Evolutionary conservation across 306 rosid genomes (phyloP).

Genomic region (Biancaea sappan): DNA sequence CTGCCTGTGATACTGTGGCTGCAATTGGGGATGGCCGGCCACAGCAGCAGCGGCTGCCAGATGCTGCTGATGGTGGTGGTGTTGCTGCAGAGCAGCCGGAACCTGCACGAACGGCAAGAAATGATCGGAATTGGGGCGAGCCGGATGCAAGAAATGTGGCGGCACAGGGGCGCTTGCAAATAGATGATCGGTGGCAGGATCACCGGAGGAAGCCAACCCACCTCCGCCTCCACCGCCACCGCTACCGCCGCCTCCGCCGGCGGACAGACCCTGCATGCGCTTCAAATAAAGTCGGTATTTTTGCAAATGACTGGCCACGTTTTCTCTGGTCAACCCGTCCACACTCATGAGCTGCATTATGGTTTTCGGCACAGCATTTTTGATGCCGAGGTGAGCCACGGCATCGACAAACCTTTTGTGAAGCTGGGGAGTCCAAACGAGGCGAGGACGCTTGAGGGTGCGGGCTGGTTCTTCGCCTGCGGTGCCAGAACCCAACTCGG

Average conservation of each 20-base stretch:
- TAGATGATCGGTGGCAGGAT: slow-evolving; percentile 85
- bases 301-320: slow-evolving; percentile 94
- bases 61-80: slow-evolving; percentile 79
- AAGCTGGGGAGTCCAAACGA: slow-evolving; percentile 98
- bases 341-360: slow-evolving; percentile 99
- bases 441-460: slow-evolving; percentile 92
- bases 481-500: slow-evolving; percentile 79
- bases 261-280: slow-evolving; percentile 88
- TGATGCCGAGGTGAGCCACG: slow-evolving; percentile 90
- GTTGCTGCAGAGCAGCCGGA: slow-evolving; percentile 77
- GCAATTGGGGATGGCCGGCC: slow-evolving; percentile 55
- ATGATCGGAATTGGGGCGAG: slow-evolving; percentile 77
- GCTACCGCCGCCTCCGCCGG: slow-evolving; percentile 39
- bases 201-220: slow-evolving; percentile 39
- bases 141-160: slow-evolving; percentile 78
- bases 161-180: slow-evolving; percentile 95
- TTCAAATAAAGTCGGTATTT: slow-evolving; percentile 93
- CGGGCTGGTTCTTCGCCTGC: slow-evolving; percentile 92
- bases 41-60: slow-evolving; percentile 51
- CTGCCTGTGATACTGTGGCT: slow-evolving; percentile 72
- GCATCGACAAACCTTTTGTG: slow-evolving; percentile 96
- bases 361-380: slow-evolving; percentile 96
- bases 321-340: slow-evolving; percentile 92
- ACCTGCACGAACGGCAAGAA: slow-evolving; percentile 88
- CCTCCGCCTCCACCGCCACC: slow-evolving; percentile 45